phyloP scores from a whole-genome alignment of 305 asterid genomes.

The Fraxinus albicans region DNA sequence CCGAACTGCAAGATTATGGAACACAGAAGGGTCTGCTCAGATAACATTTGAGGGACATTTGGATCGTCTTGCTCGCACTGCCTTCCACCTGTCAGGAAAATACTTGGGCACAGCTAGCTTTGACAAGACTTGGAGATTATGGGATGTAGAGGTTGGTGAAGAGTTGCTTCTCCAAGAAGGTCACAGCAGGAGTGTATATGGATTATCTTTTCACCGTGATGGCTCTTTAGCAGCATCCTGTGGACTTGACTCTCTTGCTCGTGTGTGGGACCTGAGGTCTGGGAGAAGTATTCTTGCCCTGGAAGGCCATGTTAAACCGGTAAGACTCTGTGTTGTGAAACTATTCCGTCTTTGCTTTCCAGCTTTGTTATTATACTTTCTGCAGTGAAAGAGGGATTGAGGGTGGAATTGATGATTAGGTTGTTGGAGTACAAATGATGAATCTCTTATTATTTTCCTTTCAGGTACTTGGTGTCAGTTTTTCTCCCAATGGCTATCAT shows the following conservation, averaged over 20 bases:
- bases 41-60: slow-evolving; percentile 77
- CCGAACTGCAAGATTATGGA: slow-evolving; percentile 82
- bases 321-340: slow-evolving; percentile 32
- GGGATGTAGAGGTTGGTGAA: slow-evolving; percentile 95
- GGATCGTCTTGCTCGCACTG: slow-evolving; percentile 89
- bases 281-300: slow-evolving; percentile 88
- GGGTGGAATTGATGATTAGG: neutral
- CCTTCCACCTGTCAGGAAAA: slow-evolving; percentile 88
- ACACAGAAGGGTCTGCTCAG: slow-evolving; percentile 56
- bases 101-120: slow-evolving; percentile 91
- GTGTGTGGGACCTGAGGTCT: slow-evolving; percentile 94
- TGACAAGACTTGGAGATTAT: slow-evolving; percentile 92
- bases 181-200: slow-evolving; percentile 93
- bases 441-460: slow-evolving; percentile 18
- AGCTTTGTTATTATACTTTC: neutral
- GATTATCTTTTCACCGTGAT: slow-evolving; percentile 76
- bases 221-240: slow-evolving; percentile 97
- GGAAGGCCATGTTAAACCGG: slow-evolving; percentile 95
- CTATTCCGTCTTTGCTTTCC: neutral
- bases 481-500: slow-evolving; percentile 91
- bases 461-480: slow-evolving; percentile 77
- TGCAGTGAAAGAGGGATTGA: neutral
- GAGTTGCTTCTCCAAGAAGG: slow-evolving; percentile 98
- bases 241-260: slow-evolving; percentile 89
- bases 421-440: neutral